Base-by-base conservation (phyloP, 2,329 filamentous ascomycete genomes). In the Clonostachys rhizophaga region DNA sequence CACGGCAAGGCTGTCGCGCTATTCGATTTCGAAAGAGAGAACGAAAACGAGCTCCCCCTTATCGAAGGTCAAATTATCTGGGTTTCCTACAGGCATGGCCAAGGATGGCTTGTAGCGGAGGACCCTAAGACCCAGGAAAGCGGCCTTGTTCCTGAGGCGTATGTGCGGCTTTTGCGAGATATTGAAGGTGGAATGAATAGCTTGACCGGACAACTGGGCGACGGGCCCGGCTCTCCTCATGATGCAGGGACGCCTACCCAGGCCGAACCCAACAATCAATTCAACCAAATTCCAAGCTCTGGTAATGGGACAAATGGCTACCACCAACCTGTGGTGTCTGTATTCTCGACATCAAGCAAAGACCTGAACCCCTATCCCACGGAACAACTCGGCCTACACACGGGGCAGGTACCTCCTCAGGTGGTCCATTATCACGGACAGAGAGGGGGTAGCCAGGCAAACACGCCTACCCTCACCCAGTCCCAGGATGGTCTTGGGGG, bases 101-200 rank as follows among this genome's bases (percentile, higher is more conserved):
- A 97, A 68, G 94, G 94, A 47, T 99, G 94, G 94, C 77, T 99
- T 45, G 94, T 99, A 20, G 94, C 94, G 5, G 89, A 96, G 69
- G 94, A 99, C 60, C 91, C 92, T 12, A 91, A 90, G 65, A 96
- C 91, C 1, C 90, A 83, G 54, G 94, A 99, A 69, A 95, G 90
- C 59, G 94, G 94, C 1, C 76, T 99, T 35, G 94, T 99, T 2
- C 94, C 94, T 0, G 94, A 99, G 67, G 91, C 95, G 66, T 99
- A 97, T 62, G 94, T 99, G 40, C 84, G 94, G 14, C 74, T 99
- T 42, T 76, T 99, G 50, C 84, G 91, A 43, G 91, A 97, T 59
- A 96, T 97, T 47, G 91, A 96, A 64, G 91, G 91, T 17, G 92
- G 91, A 34, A 83, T 91, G 73, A 87, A 79, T 51, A 88, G 86